Conservation (phyloP, 2,329 filamentous ascomycete species). For the Colletotrichum navitas region DNA sequence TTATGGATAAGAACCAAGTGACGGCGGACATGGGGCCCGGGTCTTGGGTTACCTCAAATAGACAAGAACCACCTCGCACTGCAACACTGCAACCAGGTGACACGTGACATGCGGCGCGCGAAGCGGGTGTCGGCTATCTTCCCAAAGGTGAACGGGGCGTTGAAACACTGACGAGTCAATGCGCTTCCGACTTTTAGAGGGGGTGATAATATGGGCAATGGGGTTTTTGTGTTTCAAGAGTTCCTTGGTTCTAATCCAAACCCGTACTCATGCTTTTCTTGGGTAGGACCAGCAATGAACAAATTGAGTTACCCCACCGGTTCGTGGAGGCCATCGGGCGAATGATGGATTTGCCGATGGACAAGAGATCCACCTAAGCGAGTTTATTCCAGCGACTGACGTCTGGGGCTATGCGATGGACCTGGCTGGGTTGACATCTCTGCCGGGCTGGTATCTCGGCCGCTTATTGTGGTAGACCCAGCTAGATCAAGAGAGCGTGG, state of each 20-base stretch:
- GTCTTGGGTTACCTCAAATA: too few relatives aligned
- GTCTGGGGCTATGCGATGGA: too few relatives aligned
- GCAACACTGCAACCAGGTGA: too few relatives aligned
- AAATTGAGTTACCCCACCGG: neutral
- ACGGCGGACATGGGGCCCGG: too few relatives aligned
- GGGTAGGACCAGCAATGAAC: too few relatives aligned
- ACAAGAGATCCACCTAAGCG: too few relatives aligned
- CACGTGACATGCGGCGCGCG: neutral
- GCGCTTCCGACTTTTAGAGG: neutral
- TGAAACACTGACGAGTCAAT: neutral
- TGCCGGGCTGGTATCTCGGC: neutral
- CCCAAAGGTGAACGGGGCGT: neutral
- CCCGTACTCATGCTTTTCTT: neutral
- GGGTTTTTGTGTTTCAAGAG: too few relatives aligned
- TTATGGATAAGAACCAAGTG: neutral
- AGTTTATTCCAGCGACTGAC: too few relatives aligned
- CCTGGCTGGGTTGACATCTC: too few relatives aligned
- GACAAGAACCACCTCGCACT: too few relatives aligned
- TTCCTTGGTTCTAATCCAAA: neutral
- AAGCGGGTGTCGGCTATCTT: neutral
- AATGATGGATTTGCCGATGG: neutral
- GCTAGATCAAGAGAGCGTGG: too few relatives aligned
- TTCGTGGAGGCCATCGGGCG: neutral
- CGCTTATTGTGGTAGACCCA: neutral
- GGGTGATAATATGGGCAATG: too few relatives aligned